Conservation (phyloP, 352 stramenopile genomes). For the Blastocystis sp. region DNA sequence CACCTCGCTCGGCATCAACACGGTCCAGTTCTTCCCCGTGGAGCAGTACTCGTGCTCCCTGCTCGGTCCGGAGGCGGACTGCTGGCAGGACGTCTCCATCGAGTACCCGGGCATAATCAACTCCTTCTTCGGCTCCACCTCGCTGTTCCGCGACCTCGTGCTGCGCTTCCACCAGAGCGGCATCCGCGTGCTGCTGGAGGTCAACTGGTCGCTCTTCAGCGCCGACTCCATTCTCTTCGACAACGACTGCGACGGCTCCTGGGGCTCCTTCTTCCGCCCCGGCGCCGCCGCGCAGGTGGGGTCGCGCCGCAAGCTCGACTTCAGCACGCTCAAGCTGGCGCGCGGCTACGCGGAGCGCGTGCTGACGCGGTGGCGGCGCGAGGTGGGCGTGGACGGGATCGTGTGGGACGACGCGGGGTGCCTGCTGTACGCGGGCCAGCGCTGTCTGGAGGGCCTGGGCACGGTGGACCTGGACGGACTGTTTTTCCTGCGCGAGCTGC, state of each 20-base stretch:
- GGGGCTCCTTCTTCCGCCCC: conserved; percentile 11
- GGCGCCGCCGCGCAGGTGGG: not conserved
- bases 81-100: conserved; percentile 36
- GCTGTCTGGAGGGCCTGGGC: conserved; percentile 5
- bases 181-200: conserved; percentile 37
- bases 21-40: conserved; percentile 40
- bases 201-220: conserved; percentile 46
- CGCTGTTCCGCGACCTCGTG: conserved; percentile 52
- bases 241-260: not conserved
- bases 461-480: not conserved
- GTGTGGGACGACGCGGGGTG: conserved; percentile 41
- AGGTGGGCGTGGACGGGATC: conserved; percentile 39
- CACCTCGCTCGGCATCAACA: conserved; percentile 18
- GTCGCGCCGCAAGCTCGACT: not conserved
- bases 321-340: not conserved
- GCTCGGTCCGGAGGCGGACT: not conserved
- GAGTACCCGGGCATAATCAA: conserved; percentile 33
- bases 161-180: not conserved
- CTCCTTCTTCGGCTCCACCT: conserved; percentile 35
- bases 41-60: conserved; percentile 44
- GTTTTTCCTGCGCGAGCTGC: not conserved
- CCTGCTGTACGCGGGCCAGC: not conserved
- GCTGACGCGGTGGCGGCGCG: not conserved
- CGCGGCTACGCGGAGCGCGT: not conserved
- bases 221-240: conserved; percentile 26